These are phyloP conservation scores for Pseudozyma tsukubaensis DNA, from an alignment of 1,284 basidiomycete genomes.

Conservation along the genomic window DNA sequence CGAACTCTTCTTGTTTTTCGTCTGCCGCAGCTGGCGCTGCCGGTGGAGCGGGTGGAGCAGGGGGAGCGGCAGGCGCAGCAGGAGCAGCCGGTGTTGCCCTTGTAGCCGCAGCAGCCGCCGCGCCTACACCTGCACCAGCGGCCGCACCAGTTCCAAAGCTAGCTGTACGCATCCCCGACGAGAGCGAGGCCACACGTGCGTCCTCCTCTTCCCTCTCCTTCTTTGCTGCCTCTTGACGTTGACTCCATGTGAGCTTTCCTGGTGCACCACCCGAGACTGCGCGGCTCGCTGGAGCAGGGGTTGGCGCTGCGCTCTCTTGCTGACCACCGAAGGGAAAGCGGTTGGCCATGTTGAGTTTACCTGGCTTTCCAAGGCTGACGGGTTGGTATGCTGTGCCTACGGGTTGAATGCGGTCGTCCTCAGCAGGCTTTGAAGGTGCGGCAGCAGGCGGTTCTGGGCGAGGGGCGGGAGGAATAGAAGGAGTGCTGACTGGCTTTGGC, in stretches of 20 bases:
- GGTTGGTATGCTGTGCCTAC: slow-evolving; percentile 67
- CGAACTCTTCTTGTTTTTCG: slow-evolving; percentile 10
- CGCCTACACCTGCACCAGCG: slow-evolving; percentile 15
- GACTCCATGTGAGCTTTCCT: slow-evolving; percentile 67
- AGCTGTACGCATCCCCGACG: slow-evolving; percentile 33
- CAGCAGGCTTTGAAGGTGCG: slow-evolving; percentile 53
- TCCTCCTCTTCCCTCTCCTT: slow-evolving; percentile 64
- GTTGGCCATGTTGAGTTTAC: slow-evolving; percentile 64
- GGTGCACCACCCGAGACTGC: slow-evolving; percentile 39
- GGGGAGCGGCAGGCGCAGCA: slow-evolving; percentile 37
- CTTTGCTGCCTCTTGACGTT: slow-evolving; percentile 63
- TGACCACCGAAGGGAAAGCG: slow-evolving; percentile 61
- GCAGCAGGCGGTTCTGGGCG: slow-evolving; percentile 21
- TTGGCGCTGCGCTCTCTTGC: slow-evolving; percentile 30
- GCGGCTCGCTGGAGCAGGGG: slow-evolving; percentile 26
- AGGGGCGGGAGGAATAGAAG: slow-evolving; percentile 32
- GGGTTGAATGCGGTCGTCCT: slow-evolving; percentile 65
- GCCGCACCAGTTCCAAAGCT: slow-evolving; percentile 34
- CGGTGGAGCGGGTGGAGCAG: slow-evolving; percentile 44
- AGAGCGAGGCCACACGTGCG: slow-evolving; percentile 28
- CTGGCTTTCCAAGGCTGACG: slow-evolving; percentile 63
- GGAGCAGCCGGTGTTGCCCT: slow-evolving; percentile 39
- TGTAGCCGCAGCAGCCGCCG: slow-evolving; percentile 36
- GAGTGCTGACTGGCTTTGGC: slow-evolving; percentile 14
- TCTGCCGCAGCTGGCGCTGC: slow-evolving; percentile 13